Evolutionary conservation across 2,329 filamentous ascomycete species (phyloP).

Genomic region (Reticulascus tulasneorum): DNA sequence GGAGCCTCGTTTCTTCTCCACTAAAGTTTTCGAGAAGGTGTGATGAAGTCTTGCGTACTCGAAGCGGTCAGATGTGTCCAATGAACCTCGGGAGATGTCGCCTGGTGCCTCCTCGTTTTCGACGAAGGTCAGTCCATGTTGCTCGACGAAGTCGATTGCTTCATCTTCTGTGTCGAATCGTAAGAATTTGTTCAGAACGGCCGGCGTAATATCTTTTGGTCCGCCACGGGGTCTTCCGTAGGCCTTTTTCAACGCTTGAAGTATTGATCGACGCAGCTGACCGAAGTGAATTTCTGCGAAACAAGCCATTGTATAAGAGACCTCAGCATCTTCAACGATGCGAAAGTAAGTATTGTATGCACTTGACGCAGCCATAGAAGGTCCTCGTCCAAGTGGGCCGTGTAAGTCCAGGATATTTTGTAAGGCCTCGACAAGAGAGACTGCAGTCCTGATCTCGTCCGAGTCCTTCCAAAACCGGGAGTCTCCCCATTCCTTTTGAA

Average conservation of each 20-base stretch:
- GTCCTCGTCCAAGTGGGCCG: conserved; percentile 50
- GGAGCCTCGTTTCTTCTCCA: conserved; percentile 56
- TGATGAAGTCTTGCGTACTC: conserved; percentile 50
- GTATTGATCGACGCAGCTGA: conserved; percentile 53
- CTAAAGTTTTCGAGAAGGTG: conserved; percentile 50
- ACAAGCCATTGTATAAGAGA: conserved; percentile 68
- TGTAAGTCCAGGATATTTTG: conserved; percentile 55
- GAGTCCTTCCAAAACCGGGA: conserved; percentile 50
- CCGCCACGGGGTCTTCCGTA: conserved; percentile 54
- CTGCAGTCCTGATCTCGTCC: conserved; percentile 57
- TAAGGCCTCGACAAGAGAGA: conserved; percentile 56
- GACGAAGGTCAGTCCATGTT: conserved; percentile 52
- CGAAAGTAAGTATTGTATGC: conserved; percentile 54
- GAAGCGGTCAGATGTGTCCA: conserved; percentile 39
- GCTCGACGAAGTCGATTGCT: conserved; percentile 60
- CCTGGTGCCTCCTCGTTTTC: conserved; percentile 27
- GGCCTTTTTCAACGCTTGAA: conserved; percentile 50
- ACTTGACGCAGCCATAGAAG: conserved; percentile 45
- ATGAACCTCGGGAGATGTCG: conserved; percentile 32
- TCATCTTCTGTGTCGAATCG: conserved; percentile 65
- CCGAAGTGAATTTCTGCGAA: conserved; percentile 66
- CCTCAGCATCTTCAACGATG: conserved; percentile 50
- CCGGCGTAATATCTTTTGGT: conserved; percentile 57
- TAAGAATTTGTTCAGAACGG: conserved; percentile 53
- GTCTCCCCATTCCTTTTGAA: conserved; percentile 53